These are phyloP conservation scores for Globisporangium yorkense DNA, from an alignment of 352 stramenopile genomes.

Conservation along the genomic window DNA sequence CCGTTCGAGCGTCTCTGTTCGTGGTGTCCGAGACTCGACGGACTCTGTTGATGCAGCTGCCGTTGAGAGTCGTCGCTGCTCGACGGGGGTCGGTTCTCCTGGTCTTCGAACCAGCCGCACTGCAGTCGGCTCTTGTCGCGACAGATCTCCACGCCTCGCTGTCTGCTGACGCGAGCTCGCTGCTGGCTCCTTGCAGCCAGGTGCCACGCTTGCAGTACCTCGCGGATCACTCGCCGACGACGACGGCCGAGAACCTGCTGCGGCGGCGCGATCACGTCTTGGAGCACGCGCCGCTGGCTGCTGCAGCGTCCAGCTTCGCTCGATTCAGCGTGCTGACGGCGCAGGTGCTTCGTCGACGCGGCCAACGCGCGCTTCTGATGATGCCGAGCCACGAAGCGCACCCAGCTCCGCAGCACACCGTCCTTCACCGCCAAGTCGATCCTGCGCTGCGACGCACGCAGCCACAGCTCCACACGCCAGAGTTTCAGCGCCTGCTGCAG, in stretches of 20 bases:
- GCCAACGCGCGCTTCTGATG: constrained; percentile 1
- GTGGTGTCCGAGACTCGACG: background rate
- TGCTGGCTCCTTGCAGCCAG: background rate
- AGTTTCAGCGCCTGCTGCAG: background rate
- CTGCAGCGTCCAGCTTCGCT: background rate
- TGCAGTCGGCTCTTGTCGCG: background rate
- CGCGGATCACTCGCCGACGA: background rate
- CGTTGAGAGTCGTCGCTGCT: background rate
- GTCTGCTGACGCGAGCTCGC: background rate
- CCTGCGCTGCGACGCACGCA: constrained; percentile 1
- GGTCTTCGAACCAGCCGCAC: background rate
- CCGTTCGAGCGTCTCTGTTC: background rate
- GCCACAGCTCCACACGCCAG: constrained; percentile 12
- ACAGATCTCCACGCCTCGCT: too few species aligned
- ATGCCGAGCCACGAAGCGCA: background rate
- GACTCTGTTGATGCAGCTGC: background rate
- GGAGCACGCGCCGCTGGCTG: background rate
- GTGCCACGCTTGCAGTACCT: constrained; percentile 3
- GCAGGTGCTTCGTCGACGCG: constrained; percentile 1
- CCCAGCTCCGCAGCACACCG: constrained; percentile 3
- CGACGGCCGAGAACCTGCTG: background rate
- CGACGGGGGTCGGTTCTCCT: constrained; percentile 1
- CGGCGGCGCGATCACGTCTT: too few species aligned
- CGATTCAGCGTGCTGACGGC: background rate
- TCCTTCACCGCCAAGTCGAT: background rate